Evolutionary conservation across 164 flowering plant species (phyloP), one percentile per base, ranked within the genome.

Genomic region (Stephania japonica): DNA sequence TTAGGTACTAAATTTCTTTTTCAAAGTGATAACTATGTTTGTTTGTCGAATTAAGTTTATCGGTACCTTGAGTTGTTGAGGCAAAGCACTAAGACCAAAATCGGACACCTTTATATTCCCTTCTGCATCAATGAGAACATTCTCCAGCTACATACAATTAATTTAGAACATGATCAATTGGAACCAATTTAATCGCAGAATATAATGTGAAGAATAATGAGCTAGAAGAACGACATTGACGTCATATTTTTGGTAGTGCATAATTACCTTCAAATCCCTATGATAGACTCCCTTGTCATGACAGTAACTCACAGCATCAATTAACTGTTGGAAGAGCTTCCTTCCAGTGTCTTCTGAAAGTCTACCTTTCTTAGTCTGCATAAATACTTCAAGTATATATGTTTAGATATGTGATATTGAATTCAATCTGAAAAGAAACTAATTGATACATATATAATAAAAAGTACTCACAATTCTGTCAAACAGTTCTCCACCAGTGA

Each of bases 61-160:
- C 38, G 2, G 10, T 88, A 95, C 99, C 94, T 88, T 83, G 72
- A 91, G 78, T 80, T 96, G 99, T 70, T 92, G 92, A 67, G 98
- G 97, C 74, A 93, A 81, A 72, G 99, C 99, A 78, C 99, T 96
- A 65, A 96, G 91, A 73, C 98, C 99, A 73, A 96, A 96, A 81
- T 96, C 99, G 13, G 95, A 84, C 49, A 96, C 87, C 87, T 93
- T 96, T 74, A 96, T 85, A 78, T 87, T 88, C 75, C 99, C 97
- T 44, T 81, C 81, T 42, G 85, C 83, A 79, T 96, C 98, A 61
- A 95, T 80, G 9, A 96, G 89, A 53, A 96, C 85, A 65, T 96
- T 96, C 80, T 96, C 99, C 10, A 89, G 91, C 99, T 95, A 91
- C 80, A n/a, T n/a, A n/a, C n/a, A n/a, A n/a, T n/a, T n/a, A 8